phyloP scores from a whole-genome alignment of 345 rosid genomes.

The Gossypium rotundifolium region DNA sequence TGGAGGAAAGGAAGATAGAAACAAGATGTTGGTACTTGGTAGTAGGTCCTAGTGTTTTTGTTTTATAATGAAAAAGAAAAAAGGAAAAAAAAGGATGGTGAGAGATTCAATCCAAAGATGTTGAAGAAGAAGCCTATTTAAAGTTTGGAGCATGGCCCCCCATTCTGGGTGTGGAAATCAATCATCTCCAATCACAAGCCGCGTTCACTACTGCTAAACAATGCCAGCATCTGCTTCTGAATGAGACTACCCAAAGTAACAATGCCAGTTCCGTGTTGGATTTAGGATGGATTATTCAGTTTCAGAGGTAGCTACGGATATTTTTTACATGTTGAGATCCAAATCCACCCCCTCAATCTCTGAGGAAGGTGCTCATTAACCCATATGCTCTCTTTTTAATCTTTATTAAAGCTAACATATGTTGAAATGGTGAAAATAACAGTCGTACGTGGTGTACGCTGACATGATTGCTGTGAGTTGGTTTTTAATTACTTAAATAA shows the following conservation, averaged over 20 bases:
- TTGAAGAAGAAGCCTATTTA: not conserved
- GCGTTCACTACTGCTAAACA: not conserved
- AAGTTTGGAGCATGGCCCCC: not conserved
- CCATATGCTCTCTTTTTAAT: too few species aligned
- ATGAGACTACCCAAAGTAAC: too few species aligned
- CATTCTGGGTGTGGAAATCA: not conserved
- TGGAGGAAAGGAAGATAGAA: not conserved
- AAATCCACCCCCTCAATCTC: too few species aligned
- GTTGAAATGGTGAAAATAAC: not conserved
- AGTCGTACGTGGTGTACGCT: not conserved
- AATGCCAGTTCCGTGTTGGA: too few species aligned
- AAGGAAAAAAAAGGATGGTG: not conserved
- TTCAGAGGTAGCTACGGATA: too few species aligned
- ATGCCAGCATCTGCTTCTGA: not conserved
- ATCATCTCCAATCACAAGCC: not conserved
- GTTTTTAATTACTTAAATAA: too few species aligned
- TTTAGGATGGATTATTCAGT: too few species aligned
- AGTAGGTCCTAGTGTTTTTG: slow-evolving; percentile 23
- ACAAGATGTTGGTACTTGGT: slow-evolving; percentile 11
- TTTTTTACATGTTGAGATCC: too few species aligned
- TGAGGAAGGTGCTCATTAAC: too few species aligned
- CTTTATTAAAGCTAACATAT: too few species aligned
- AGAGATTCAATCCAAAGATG: not conserved
- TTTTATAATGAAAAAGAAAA: slow-evolving; percentile 5
- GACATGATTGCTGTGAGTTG: too few species aligned